Evolutionary conservation across 2,329 filamentous ascomycete genomes (phyloP), one percentile per base, ranked within the genome.

Genomic region (Pseudogymnoascus sp.): DNA sequence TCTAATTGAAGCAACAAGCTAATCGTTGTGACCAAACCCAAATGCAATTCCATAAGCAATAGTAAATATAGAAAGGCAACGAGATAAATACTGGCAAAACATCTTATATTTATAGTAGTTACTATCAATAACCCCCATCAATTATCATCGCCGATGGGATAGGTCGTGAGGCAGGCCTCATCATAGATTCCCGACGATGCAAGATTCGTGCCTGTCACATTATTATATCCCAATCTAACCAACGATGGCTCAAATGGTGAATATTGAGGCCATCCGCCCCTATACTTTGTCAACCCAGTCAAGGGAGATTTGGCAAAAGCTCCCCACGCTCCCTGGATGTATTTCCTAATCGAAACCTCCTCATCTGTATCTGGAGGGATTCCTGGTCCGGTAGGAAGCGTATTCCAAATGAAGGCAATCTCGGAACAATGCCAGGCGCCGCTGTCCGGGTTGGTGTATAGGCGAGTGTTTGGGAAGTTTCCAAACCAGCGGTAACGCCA

Each of bases 401-500:
- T 74, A 59, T 72, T 69, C 60, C 75, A 76, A 1, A 76, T 61
- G 6, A 74, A 60, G 4, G 70, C 66, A 6, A 76, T 61, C 63
- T 77, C 75, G 10, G 70, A 66, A 1, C 62, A 62, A 63, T 77
- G 75, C 65, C 68, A 77, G 4, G 75, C 70, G 1, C 74, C 74
- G 38, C 68, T 69, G 19, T 70, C 65, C 21, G 69, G 66, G 10
- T 66, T 67, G 3, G 72, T 67, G 5, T 64, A 67, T 10, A 72
- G 55, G 8, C 63, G 64, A 12, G 72, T 68, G 45, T 76, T 72
- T 6, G 73, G 72, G 55, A 75, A 77, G 7, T 71, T 69, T 11
- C 74, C 75, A 39, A 74, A 71, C 55, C 73, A 77, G 10, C 73
- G 68, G 61, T 77, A 77, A 55, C 75, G 66, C 74, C 74, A 77